Evolutionary conservation across 1,284 basidiomycete genomes (phyloP).

Genomic region (Boletus smithii): DNA sequence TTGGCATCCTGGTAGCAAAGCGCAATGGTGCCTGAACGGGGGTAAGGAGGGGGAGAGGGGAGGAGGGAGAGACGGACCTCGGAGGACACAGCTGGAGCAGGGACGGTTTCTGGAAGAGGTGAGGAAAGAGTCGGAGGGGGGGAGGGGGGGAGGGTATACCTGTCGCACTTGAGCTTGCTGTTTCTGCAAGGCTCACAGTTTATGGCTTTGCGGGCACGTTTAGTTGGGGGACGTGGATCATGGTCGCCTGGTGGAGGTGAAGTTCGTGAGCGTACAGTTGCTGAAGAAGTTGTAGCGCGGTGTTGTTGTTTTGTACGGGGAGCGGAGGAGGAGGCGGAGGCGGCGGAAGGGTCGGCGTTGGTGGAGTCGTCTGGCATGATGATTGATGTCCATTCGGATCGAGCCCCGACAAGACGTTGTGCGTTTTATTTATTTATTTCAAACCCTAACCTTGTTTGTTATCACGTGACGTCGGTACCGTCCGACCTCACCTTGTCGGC

Average conservation of each 20-base stretch:
- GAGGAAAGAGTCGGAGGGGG: constrained; percentile 6
- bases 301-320: constrained; percentile 39
- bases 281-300: constrained; percentile 31
- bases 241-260: constrained; percentile 44
- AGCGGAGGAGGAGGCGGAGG: constrained; percentile 35
- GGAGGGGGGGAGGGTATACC: constrained; percentile 39
- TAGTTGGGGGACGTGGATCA: constrained; percentile 61
- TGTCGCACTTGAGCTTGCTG: constrained; percentile 82
- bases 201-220: constrained; percentile 77
- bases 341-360: constrained; percentile 17
- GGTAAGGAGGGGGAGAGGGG: background rate
- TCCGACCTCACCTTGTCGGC: background rate
- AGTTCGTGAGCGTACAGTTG: constrained; percentile 45
- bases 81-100: constrained; percentile 76
- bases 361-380: constrained; percentile 47
- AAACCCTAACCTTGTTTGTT: constrained; percentile 27
- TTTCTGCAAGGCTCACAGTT: constrained; percentile 82
- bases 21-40: constrained; percentile 58
- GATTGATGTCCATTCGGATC: constrained; percentile 27
- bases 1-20: constrained; percentile 72
- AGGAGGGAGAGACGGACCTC: constrained; percentile 44
- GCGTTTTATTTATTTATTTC: constrained; percentile 27
- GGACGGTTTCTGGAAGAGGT: constrained; percentile 61
- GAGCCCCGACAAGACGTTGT: constrained; percentile 20
- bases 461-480: constrained; percentile 26